These are phyloP conservation scores for Glaciozyma antarctica DNA, from an alignment of 768 basidiomycete genomes.

Conservation along the genomic window DNA sequence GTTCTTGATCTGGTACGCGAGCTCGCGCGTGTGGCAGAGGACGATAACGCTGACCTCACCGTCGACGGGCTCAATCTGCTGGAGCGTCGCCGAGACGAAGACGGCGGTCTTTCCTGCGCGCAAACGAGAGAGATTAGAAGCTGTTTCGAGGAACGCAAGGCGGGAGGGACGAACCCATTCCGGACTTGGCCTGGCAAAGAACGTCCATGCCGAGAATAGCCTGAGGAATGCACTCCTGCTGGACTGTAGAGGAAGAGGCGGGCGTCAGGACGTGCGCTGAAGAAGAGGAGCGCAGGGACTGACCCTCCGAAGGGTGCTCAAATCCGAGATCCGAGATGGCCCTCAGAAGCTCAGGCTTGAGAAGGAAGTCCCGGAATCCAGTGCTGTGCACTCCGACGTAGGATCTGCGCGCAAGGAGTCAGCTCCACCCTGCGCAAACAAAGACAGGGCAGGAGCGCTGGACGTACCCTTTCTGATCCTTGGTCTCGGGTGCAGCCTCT, in stretches of 20 bases:
- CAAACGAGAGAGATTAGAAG: no score
- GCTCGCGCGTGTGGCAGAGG: constrained; percentile 96
- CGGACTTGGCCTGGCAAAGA: constrained; percentile 97
- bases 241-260: constrained; percentile 50
- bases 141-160: background rate
- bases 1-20: constrained; percentile 99
- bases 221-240: constrained; percentile 99
- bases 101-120: constrained; percentile 92
- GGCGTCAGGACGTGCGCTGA: background rate
- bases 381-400: constrained; percentile 96
- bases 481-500: constrained; percentile 22
- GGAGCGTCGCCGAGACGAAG: constrained; percentile 93
- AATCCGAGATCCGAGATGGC: constrained; percentile 99
- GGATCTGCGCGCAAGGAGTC: constrained; percentile 43
- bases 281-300: constrained; percentile 19
- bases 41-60: constrained; percentile 97
- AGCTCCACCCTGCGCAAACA: no score
- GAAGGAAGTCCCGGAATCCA: constrained; percentile 94
- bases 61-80: constrained; percentile 95
- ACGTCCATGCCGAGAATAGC: constrained; percentile 99
- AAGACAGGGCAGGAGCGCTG: no score
- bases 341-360: constrained; percentile 92
- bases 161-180: constrained; percentile 44
- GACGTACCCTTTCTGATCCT: constrained; percentile 44
- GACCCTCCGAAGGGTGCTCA: constrained; percentile 99